Evolutionary conservation across 1,284 basidiomycete species (phyloP).

Genomic region (Omphalotus olearius): DNA sequence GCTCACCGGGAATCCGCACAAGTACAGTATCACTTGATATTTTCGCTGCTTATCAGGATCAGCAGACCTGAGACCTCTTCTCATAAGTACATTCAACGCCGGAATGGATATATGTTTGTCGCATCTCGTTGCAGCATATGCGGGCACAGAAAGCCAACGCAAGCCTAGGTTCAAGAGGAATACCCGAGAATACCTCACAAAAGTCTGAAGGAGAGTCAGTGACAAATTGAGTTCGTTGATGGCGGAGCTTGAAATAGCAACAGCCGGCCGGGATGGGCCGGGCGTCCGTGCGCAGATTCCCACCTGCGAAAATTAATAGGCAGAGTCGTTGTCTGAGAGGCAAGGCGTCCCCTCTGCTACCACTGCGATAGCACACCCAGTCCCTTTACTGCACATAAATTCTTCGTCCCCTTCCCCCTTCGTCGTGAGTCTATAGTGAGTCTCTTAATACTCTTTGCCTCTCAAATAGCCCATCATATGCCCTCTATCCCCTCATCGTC

Average conservation of each 20-base stretch:
- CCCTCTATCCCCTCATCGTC: constrained; percentile 15
- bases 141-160: neutral
- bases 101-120: neutral
- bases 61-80: neutral
- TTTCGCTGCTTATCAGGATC: neutral
- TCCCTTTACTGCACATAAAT: constrained; percentile 9
- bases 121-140: neutral
- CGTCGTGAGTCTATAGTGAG: constrained; percentile 10
- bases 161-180: too few relatives aligned
- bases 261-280: neutral
- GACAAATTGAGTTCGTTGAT: neutral
- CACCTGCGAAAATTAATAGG: constrained; percentile 6
- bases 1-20: too few relatives aligned
- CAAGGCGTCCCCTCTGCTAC: constrained; percentile 4
- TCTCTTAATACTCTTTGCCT: constrained; percentile 4
- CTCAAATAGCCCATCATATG: constrained; percentile 2
- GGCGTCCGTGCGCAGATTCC: constrained; percentile 5
- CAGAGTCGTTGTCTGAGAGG: neutral
- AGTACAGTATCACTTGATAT: neutral
- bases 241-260: constrained; percentile 7
- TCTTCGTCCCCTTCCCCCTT: constrained; percentile 3
- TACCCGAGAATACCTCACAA: too few relatives aligned
- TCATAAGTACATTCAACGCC: neutral
- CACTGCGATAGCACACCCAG: constrained; percentile 11
- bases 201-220: neutral